Conservation (phyloP, 2,329 filamentous ascomycete genomes). For the Pezizomycotina sp. region DNA sequence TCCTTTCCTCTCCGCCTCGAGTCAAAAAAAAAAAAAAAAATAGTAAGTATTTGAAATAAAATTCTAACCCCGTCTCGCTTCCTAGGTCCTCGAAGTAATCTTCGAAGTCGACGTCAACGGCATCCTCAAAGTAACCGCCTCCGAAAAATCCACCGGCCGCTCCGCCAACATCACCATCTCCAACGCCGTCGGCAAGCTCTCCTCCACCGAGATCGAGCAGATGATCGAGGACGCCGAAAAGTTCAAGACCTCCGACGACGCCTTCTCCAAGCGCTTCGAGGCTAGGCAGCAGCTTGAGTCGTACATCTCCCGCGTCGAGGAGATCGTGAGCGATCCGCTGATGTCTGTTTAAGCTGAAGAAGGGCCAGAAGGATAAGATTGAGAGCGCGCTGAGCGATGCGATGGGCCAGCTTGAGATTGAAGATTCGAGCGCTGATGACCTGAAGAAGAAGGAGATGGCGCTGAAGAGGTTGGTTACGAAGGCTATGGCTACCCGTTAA, state of each 20-base stretch:
- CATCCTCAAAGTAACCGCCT: slow-evolving; percentile 98
- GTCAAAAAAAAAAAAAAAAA: no score
- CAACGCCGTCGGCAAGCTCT: slow-evolving; percentile 98
- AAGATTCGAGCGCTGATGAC: slow-evolving; percentile 80
- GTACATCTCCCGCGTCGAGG: slow-evolving; percentile 96
- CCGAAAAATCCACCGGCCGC: slow-evolving; percentile 95
- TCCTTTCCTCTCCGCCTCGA: no score
- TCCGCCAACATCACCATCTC: slow-evolving; percentile 99
- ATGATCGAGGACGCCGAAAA: slow-evolving; percentile 92
- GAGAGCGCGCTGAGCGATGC: slow-evolving; percentile 92
- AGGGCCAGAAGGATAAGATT: slow-evolving; percentile 98
- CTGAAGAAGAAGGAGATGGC: slow-evolving; percentile 99
- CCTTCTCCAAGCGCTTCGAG: slow-evolving; percentile 99
- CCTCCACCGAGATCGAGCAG: slow-evolving; percentile 82
- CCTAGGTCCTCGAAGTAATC: slow-evolving; percentile 90
- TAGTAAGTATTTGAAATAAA: no score
- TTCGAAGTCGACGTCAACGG: slow-evolving; percentile 99
- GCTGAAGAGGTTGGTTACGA: slow-evolving; percentile 93
- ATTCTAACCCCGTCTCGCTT: no score
- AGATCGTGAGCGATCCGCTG: slow-evolving; percentile 92
- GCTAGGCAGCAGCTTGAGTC: slow-evolving; percentile 97
- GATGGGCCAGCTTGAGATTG: slow-evolving; percentile 92
- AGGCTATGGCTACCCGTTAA: slow-evolving; percentile 92
- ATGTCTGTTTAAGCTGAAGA: slow-evolving; percentile 96
- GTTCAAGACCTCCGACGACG: slow-evolving; percentile 96